Conservation (phyloP, 345 rosid genomes). For the Jatropha curcas region DNA sequence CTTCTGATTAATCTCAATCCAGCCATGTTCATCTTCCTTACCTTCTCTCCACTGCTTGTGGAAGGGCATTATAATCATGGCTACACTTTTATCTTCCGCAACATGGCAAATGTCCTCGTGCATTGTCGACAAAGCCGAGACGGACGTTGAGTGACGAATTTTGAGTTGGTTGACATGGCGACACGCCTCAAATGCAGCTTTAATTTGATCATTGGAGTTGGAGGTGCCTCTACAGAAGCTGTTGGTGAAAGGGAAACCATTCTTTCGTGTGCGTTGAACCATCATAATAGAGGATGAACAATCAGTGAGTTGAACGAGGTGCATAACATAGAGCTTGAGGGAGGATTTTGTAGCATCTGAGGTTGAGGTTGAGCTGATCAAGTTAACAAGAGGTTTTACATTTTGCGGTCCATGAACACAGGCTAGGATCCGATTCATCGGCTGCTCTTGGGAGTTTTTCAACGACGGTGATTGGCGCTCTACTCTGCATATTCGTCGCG, state of each 20-base stretch:
- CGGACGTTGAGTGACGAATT: slow-evolving; percentile 29
- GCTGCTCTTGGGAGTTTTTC: neutral
- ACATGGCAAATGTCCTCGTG: slow-evolving; percentile 46
- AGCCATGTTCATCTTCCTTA: slow-evolving; percentile 22
- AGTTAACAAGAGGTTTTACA: slow-evolving; percentile 35
- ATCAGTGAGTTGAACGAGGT: slow-evolving; percentile 38
- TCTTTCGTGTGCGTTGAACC: slow-evolving; percentile 40
- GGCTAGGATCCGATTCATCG: slow-evolving; percentile 38
- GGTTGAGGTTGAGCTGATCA: slow-evolving; percentile 26
- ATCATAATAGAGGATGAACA: slow-evolving; percentile 38
- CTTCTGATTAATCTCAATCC: slow-evolving; percentile 37
- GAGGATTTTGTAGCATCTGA: slow-evolving; percentile 9
- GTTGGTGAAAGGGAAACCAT: slow-evolving; percentile 34
- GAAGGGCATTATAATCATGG: slow-evolving; percentile 42
- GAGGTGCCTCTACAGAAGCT: slow-evolving; percentile 1
- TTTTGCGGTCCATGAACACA: slow-evolving; percentile 32
- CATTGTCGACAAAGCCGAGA: slow-evolving; percentile 37
- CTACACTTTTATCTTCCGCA: slow-evolving; percentile 35
- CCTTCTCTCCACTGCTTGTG: slow-evolving; percentile 27
- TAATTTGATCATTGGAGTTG: slow-evolving; percentile 8
- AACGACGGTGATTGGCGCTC: neutral
- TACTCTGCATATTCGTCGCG: neutral
- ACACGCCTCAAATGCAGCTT: slow-evolving; percentile 23
- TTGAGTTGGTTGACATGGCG: slow-evolving; percentile 15
- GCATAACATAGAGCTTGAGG: slow-evolving; percentile 34